phyloP scores from a whole-genome alignment of 2,329 filamentous ascomycete genomes.

The Hansfordia pulvinata region DNA sequence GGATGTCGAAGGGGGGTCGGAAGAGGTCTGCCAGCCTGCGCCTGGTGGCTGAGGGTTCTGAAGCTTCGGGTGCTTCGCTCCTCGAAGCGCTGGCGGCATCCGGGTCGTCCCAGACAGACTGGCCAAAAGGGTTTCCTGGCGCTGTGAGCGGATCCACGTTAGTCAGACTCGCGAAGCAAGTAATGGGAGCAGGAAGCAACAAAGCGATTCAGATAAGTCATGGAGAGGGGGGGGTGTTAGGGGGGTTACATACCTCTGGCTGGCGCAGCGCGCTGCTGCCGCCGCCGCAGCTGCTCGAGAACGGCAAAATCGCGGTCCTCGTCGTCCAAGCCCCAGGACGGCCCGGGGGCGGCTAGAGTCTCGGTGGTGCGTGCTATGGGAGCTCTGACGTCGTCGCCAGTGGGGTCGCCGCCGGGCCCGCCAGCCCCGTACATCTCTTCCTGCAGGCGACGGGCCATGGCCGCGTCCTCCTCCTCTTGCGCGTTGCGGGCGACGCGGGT shows the following conservation, averaged over 20 bases:
- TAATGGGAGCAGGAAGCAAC: too few relatives aligned
- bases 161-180: not conserved
- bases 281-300: constrained; percentile 48
- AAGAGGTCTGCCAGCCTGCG: constrained; percentile 82
- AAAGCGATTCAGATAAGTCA: too few relatives aligned
- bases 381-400: constrained; percentile 69
- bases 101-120: constrained; percentile 20
- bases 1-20: constrained; percentile 82
- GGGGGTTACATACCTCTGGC: constrained; percentile 12
- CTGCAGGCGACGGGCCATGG: constrained; percentile 81
- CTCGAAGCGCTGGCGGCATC: constrained; percentile 28
- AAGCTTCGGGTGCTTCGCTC: constrained; percentile 9
- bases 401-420: constrained; percentile 25
- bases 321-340: constrained; percentile 34
- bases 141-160: not conserved
- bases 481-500: constrained; percentile 30
- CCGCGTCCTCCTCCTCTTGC: constrained; percentile 76
- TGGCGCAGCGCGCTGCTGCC: constrained; percentile 16
- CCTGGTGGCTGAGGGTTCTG: constrained; percentile 45
- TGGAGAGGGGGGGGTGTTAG: too few relatives aligned
- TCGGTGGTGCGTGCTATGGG: constrained; percentile 87
- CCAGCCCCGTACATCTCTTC: constrained; percentile 66
- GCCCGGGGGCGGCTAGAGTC: constrained; percentile 64
- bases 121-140: constrained; percentile 14
- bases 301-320: constrained; percentile 47